phyloP scores from a whole-genome alignment of 345 rosid genomes.

The Eucalyptus victrix region DNA sequence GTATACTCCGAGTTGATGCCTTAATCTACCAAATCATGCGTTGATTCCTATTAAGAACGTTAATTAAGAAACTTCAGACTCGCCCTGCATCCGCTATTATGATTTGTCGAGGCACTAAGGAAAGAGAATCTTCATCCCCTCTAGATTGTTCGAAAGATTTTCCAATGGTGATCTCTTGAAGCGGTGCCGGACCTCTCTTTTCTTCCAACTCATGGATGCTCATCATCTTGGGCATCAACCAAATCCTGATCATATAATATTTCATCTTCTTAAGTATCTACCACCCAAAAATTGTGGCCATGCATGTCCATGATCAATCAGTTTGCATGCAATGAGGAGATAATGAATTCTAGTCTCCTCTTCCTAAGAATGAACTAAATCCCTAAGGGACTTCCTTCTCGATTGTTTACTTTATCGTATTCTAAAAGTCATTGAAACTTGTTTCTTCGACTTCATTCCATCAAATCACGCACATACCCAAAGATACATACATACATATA shows the following conservation, averaged over 20 bases:
- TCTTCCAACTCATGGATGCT: neutral
- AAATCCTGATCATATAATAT: neutral
- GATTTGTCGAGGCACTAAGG: neutral
- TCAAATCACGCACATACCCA: neutral
- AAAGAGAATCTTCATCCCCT: neutral
- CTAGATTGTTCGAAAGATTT: neutral
- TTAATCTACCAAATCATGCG: neutral
- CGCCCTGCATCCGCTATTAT: neutral
- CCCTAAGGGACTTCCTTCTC: neutral
- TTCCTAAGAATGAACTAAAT: neutral
- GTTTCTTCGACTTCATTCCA: neutral
- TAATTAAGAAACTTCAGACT: neutral
- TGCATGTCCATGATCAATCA: neutral
- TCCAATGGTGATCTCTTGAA: neutral
- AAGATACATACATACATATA: neutral
- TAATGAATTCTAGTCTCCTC: neutral
- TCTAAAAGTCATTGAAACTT: neutral
- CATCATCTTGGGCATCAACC: neutral
- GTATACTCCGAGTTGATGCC: neutral
- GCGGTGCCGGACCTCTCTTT: neutral
- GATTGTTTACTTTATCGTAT: neutral
- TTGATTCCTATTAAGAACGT: neutral
- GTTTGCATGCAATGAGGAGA: neutral
- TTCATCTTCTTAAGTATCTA: neutral
- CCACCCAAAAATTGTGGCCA: neutral